Evolutionary conservation across 352 stramenopile genomes (phyloP).

Genomic region (Phytophthora lateralis): DNA sequence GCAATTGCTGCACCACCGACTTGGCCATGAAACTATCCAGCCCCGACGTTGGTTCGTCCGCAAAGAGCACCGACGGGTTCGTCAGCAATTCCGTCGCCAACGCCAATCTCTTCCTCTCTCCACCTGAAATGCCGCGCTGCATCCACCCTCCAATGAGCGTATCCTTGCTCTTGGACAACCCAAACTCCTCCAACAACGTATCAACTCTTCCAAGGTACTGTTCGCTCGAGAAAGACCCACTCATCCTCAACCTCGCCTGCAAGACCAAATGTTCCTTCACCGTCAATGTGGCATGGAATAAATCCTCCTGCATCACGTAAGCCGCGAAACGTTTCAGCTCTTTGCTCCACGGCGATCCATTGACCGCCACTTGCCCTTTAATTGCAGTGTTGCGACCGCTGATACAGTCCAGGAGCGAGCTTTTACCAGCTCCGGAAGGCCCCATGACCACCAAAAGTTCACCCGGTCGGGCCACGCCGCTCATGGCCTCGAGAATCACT

Average conservation of each 20-base stretch:
- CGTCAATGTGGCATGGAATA: constrained; percentile 86
- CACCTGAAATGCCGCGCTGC: constrained; percentile 69
- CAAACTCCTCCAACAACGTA: constrained; percentile 55
- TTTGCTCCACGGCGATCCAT: constrained; percentile 55
- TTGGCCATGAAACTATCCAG: constrained; percentile 63
- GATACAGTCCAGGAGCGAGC: constrained; percentile 94
- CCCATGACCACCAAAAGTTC: constrained; percentile 76
- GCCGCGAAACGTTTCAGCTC: constrained; percentile 31
- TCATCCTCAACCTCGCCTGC: constrained; percentile 78
- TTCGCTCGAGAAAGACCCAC: constrained; percentile 25
- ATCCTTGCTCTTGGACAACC: constrained; percentile 50
- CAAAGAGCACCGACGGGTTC: constrained; percentile 75
- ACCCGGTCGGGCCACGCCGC: constrained; percentile 51
- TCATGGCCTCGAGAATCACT: constrained; percentile 57
- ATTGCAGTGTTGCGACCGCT: constrained; percentile 86
- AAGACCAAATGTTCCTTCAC: constrained; percentile 86
- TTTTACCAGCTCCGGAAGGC: constrained; percentile 85
- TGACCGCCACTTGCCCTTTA: constrained; percentile 61
- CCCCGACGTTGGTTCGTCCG: constrained; percentile 80
- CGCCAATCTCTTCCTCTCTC: constrained; percentile 80
- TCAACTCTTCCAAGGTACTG: constrained; percentile 49
- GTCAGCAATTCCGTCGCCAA: constrained; percentile 80
- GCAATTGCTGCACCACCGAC: constrained; percentile 50
- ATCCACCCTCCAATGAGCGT: constrained; percentile 57
- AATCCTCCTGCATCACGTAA: constrained; percentile 91